Base-by-base conservation (phyloP, 164 flowering plant genomes). In the Chimonanthus salicifolius region DNA sequence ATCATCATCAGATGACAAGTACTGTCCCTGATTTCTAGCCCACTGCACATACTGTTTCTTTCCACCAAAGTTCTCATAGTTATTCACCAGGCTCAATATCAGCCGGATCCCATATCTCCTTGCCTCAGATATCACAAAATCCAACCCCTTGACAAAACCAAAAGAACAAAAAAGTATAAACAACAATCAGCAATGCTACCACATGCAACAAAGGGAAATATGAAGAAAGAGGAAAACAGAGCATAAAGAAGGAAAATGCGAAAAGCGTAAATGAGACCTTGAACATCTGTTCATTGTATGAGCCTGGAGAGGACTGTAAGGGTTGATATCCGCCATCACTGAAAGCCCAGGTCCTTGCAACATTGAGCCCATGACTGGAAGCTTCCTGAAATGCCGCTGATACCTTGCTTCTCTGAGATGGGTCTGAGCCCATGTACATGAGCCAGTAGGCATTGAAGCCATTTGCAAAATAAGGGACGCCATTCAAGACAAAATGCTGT, bases 401-500 rank as follows among this genome's bases (percentile, higher is more conserved):
- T 13, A 90, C 84, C 77, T 87, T 89, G 78, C 69, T 18, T 76
- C 88, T 85, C 78, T 81, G 84, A 46, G 91, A 84, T 45, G 91
- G 87, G 58, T 90, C 87, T 47, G 98, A 82, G 15, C 84, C 97
- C 9, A 85, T n/a, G 70, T 72, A 82, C 95, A 94, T 91, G 47
- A 94, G 71, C 98, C 98, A 94, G 74, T 94, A 91, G 4, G 98
- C 94, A 81, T 94, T 94, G 81, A 94, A 94, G 65, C 98, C 98
- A 78, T 94, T 88, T 20, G 85, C 88, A 77, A 86, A 88, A 68
- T 79, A 93, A 7, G 98, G 94, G 64, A 72, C 76, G 5, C 91
- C 94, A 69, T 93, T 87, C 74, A 88, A 72, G 77, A 85, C 33
- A 33, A 93, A 81, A 21, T 85, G 89, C 62, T 74, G 21, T 68